Conservation (phyloP, 2,329 filamentous ascomycete genomes). For the Aaosphaeria arxii region DNA sequence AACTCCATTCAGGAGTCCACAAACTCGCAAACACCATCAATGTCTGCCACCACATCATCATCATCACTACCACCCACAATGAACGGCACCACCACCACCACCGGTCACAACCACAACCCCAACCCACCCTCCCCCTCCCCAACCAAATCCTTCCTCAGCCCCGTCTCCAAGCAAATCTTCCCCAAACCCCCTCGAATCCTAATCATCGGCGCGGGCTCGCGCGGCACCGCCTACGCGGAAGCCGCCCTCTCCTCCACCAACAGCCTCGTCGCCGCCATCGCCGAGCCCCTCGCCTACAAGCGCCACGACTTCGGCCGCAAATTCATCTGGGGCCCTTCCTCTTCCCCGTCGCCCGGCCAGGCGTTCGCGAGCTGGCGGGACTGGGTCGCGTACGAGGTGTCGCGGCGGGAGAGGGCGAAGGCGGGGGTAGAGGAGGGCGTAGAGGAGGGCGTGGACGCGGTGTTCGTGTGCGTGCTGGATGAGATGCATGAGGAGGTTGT, state of each 20-base stretch:
- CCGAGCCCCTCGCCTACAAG: slow-evolving; percentile 78
- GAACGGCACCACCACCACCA: too few species aligned
- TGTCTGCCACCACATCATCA: too few species aligned
- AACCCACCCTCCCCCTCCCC: slow-evolving; percentile 1
- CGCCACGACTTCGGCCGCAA: slow-evolving; percentile 65
- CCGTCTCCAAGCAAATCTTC: slow-evolving; percentile 18
- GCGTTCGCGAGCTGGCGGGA: slow-evolving; percentile 69
- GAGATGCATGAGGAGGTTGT: slow-evolving; percentile 84
- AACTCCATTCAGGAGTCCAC: too few species aligned
- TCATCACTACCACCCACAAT: too few species aligned
- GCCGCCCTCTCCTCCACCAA: slow-evolving; percentile 20
- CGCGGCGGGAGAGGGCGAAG: slow-evolving; percentile 52
- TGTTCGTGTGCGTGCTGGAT: slow-evolving; percentile 76
- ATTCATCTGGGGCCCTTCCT: slow-evolving; percentile 65
- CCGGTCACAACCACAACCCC: background rate
- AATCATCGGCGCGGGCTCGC: slow-evolving; percentile 39
- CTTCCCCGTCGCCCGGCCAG: slow-evolving; percentile 40
- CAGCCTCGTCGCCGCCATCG: slow-evolving; percentile 72
- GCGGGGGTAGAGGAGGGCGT: slow-evolving; percentile 12
- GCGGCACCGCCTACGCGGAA: slow-evolving; percentile 36
- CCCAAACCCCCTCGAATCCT: slow-evolving; percentile 26
- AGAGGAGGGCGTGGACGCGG: slow-evolving; percentile 49
- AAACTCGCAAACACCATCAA: too few species aligned
- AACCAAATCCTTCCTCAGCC: slow-evolving; percentile 10
- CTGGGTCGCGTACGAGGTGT: slow-evolving; percentile 70